Evolutionary conservation across 257 asterid species (phyloP), one percentile per base, ranked within the genome.

Genomic region (Lantana camara): DNA sequence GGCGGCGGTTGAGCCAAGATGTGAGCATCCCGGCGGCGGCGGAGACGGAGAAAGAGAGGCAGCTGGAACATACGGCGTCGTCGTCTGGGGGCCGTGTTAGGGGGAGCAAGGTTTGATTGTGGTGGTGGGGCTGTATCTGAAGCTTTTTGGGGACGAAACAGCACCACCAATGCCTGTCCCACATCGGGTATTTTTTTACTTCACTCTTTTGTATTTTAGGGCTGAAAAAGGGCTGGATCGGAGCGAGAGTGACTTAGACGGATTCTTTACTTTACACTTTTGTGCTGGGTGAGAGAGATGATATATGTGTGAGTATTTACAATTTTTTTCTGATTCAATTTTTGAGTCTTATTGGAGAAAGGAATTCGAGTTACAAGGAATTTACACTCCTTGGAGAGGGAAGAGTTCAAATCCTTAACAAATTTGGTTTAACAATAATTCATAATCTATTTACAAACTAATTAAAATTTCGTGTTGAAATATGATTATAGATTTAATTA

Each of bases 1-100:
- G 69, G 17, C 80, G 73, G 52, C 73, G 80, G n/a, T 67, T 71
- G 69, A 80, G 76, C 78, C 78, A 80, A 0, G 81, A 75, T 5
- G 72, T 57, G 21, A 75, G 23, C 73, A 80, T 74, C 65, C 57
- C 29, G 1, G 63, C 73, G 60, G 60, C 5, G 69, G 66, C 55
- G 78, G 77, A 54, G 81, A 65, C 55, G 78, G 77, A 54, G 81
- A 65, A 27, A 30, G 85, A 68, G 27, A 69, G 5, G 14, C 54
- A 40, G 69, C 14, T 51, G 57, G 64, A 8, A 16, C 29, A 35
- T 24, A 22, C 79, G 75, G 42, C 81, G 79, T 71, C 82, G 79
- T 71, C 82, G 79, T 77, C 70, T 37, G 29, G 48, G 3, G 17
- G 5, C 23, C 37, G 62, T 0, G 75, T n/a, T n/a, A 53, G 5